Base-by-base conservation (phyloP, 768 basidiomycete genomes). In the Termitomyces sp. region DNA sequence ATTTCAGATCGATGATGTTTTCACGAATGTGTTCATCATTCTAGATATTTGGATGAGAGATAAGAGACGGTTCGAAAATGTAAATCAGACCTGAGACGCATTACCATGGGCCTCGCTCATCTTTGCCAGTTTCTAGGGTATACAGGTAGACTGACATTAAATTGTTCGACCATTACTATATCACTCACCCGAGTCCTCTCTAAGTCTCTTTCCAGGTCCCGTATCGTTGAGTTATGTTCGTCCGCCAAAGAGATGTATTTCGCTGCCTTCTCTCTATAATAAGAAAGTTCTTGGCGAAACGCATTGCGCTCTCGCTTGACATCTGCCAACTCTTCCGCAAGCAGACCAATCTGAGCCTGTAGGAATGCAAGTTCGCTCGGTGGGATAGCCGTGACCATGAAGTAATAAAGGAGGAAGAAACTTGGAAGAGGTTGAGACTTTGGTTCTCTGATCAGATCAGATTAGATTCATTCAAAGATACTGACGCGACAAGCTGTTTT, bases 151-250 rank as follows among this genome's bases (percentile, higher is more conserved):
- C 16, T 8, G 13, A n/a, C 10, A 9, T 51, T 3, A 24, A 3
- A 14, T 22, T 37, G 4, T 8, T 14, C 10, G 24, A 39, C 27
- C 18, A 14, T 5, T 3, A 6, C 18, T 13, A 8, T 44, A 42
- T 16, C 5, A 32, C 39, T 5, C 12, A 56, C 55, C 47, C 49
- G 14, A 14, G 26, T 31, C 29, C 55, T 47, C 26, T 49, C 46
- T 22, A 56, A 2, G n/a, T 56, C 32, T 36, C 55, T 34, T 41
- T 56, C 55, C 10, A 56, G 47, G 48, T 56, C 55, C 34, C 47
- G 29, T 39, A 56, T 32, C 1, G 37, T 42, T 16, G 22, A 29
- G 3, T 42, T 41, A 29, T 50, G 39, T 13, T 48, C 39, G 34
- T 57, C 56, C 7, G 56, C 36, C 12, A 57, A 10, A 16, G 55